These are phyloP conservation scores for Oxytropis ochrocephala DNA, from an alignment of 306 rosid species.

Conservation along the genomic window DNA sequence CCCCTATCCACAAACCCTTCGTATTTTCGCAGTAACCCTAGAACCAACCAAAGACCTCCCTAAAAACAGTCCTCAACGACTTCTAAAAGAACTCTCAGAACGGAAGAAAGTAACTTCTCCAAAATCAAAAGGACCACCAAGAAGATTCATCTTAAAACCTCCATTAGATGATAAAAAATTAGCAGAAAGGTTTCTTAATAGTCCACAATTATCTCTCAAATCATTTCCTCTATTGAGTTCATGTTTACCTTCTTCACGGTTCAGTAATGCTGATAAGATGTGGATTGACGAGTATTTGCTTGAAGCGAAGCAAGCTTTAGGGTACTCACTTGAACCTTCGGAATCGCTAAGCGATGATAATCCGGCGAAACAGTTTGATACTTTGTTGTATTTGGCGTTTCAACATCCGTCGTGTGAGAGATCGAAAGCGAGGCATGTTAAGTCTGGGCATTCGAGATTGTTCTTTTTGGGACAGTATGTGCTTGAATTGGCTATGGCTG, in stretches of 20 bases:
- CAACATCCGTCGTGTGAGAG: slow-evolving; percentile 91
- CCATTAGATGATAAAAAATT: slow-evolving; percentile 79
- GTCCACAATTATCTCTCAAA: slow-evolving; percentile 82
- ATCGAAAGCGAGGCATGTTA: slow-evolving; percentile 63
- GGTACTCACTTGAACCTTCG: slow-evolving; percentile 81
- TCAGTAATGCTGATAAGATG: slow-evolving; percentile 68
- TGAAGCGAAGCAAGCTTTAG: slow-evolving; percentile 91
- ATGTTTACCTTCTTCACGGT: slow-evolving; percentile 73
- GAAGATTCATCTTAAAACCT: slow-evolving; percentile 62
- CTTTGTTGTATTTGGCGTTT: slow-evolving; percentile 84
- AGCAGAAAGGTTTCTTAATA: slow-evolving; percentile 72
- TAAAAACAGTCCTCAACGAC: slow-evolving; percentile 70
- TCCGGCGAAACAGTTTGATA: slow-evolving; percentile 84
- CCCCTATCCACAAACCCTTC: slow-evolving; percentile 18
- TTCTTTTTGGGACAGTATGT: slow-evolving; percentile 83
- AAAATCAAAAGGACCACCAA: slow-evolving; percentile 62
- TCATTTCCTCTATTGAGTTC: slow-evolving; percentile 84
- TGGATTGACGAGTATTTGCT: slow-evolving; percentile 94
- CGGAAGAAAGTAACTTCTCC: slow-evolving; percentile 71
- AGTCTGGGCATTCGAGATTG: slow-evolving; percentile 80
- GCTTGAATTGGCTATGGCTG: slow-evolving; percentile 69
- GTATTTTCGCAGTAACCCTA: slow-evolving; percentile 51
- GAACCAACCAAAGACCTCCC: slow-evolving; percentile 69
- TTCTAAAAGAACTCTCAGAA: slow-evolving; percentile 85
- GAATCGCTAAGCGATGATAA: slow-evolving; percentile 66